A percentile compares a stretch with the other conserved stretches of the same genome.
Evolutionary conservation across 2,329 filamentous ascomycete species (phyloP).

Genomic region (Neonectria coccinea): DNA sequence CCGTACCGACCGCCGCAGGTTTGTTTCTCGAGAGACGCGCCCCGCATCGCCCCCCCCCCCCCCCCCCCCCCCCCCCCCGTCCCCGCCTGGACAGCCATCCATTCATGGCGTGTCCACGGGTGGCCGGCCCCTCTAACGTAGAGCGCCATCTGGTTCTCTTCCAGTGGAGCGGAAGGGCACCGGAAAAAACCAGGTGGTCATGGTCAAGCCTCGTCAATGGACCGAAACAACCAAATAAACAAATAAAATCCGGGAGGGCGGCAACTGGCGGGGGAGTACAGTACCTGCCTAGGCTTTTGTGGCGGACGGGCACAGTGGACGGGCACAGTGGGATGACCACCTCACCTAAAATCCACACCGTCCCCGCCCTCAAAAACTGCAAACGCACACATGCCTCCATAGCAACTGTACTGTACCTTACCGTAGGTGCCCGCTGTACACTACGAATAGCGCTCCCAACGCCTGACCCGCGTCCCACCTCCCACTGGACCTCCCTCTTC

Average conservation of each 20-base stretch:
- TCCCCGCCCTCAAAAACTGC: background rate
- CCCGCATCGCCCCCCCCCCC: constrained; percentile 16
- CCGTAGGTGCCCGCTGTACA: no score
- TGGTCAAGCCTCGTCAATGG: background rate
- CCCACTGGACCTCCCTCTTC: constrained; percentile 13
- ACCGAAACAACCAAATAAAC: constrained; percentile 1
- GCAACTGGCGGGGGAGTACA: background rate
- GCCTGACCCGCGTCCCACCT: constrained; percentile 45
- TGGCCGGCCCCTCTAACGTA: background rate
- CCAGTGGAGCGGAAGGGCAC: background rate
- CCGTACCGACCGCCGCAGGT: constrained; percentile 9
- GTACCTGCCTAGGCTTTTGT: no score
- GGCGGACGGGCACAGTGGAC: background rate
- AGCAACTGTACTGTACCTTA: background rate
- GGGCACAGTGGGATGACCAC: background rate
- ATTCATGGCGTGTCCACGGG: constrained; percentile 15
- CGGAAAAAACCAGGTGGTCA: background rate
- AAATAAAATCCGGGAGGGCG: background rate
- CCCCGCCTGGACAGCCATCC: constrained; percentile 8
- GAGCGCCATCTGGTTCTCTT: background rate
- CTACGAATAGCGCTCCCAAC: constrained; percentile 29
- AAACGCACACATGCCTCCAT: background rate
- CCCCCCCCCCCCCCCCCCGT: no score
- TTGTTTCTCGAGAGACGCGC: constrained; percentile 12
- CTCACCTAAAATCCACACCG: background rate